These are phyloP conservation scores for Amanita muscaria DNA, from an alignment of 768 basidiomycete species.

Conservation along the genomic window DNA sequence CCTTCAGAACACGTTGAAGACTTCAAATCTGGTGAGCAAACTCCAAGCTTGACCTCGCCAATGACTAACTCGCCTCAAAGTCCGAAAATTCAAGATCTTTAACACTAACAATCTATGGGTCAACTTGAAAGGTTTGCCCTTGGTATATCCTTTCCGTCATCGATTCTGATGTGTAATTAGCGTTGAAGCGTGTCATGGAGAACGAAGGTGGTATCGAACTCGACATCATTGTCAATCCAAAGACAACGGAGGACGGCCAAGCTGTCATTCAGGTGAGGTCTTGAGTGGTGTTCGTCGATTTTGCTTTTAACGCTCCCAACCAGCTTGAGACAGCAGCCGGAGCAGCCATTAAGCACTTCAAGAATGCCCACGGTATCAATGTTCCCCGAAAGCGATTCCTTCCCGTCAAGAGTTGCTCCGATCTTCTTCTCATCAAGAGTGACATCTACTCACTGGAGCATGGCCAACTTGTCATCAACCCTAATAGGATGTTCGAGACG, in stretches of 20 bases:
- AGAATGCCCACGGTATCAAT: slow-evolving; percentile 87
- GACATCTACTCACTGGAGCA: slow-evolving; percentile 89
- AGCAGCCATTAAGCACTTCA: slow-evolving; percentile 91
- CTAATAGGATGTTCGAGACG: slow-evolving; percentile 71
- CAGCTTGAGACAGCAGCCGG: slow-evolving; percentile 88
- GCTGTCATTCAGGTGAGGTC: slow-evolving; percentile 63
- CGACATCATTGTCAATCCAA: slow-evolving; percentile 92
- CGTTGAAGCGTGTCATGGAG: slow-evolving; percentile 87
- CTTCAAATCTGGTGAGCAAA: slow-evolving; percentile 66
- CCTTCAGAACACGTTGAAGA: slow-evolving; percentile 90
- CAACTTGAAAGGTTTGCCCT: slow-evolving; percentile 54
- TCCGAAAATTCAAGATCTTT: slow-evolving; percentile 91
- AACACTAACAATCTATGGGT: slow-evolving; percentile 83
- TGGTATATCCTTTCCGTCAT: slow-evolving; percentile 6
- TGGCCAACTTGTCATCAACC: slow-evolving; percentile 81
- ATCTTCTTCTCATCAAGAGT: slow-evolving; percentile 82
- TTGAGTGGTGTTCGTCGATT: slow-evolving; percentile 14
- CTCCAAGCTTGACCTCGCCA: not conserved
- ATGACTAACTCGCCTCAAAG: slow-evolving; percentile 21
- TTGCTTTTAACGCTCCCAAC: not conserved
- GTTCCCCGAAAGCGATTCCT: slow-evolving; percentile 93
- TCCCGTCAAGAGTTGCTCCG: slow-evolving; percentile 84
- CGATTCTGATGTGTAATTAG: slow-evolving; percentile 25
- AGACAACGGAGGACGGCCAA: slow-evolving; percentile 79
- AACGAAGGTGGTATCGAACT: slow-evolving; percentile 71